Conservation (phyloP, 495 filamentous ascomycete species). For the Trichoderma asperelloides region DNA sequence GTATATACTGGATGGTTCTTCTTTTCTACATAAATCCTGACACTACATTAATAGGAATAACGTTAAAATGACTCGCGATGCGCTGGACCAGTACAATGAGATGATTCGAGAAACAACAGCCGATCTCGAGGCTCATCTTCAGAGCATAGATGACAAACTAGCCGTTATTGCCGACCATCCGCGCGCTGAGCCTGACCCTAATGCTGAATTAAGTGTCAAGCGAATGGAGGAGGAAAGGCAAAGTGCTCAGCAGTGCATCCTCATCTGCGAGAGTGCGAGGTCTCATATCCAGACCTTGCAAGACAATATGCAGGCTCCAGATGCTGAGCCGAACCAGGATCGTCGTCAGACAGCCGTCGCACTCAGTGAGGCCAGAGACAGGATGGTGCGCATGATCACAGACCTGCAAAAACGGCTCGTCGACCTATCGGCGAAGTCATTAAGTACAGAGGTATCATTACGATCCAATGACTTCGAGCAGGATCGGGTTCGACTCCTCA, state of each 20-base stretch:
- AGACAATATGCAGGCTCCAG: constrained; percentile 8
- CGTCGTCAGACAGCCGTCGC: background rate
- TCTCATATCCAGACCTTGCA: constrained; percentile 24
- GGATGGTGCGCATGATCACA: background rate
- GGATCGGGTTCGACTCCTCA: constrained; percentile 14
- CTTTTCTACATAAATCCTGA: background rate
- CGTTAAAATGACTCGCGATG: constrained; percentile 22
- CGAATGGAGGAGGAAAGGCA: constrained; percentile 28
- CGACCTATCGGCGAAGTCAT: background rate
- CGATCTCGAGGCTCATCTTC: constrained; percentile 30
- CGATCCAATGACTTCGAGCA: background rate
- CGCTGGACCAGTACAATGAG: constrained; percentile 24
- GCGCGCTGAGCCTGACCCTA: constrained; percentile 14
- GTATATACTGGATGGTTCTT: background rate
- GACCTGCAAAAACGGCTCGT: background rate
- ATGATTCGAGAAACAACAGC: constrained; percentile 29
- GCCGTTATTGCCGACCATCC: constrained; percentile 13
- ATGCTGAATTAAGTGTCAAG: constrained; percentile 15
- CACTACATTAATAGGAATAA: constrained; percentile 17
- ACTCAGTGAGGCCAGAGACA: background rate
- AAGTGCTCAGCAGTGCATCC: constrained; percentile 35
- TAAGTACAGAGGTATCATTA: background rate
- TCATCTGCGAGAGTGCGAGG: constrained; percentile 32
- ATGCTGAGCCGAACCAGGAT: background rate
- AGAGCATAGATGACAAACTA: constrained; percentile 29